phyloP scores from a whole-genome alignment of 2,329 filamentous ascomycete species.

The Ophiostoma piceae region DNA sequence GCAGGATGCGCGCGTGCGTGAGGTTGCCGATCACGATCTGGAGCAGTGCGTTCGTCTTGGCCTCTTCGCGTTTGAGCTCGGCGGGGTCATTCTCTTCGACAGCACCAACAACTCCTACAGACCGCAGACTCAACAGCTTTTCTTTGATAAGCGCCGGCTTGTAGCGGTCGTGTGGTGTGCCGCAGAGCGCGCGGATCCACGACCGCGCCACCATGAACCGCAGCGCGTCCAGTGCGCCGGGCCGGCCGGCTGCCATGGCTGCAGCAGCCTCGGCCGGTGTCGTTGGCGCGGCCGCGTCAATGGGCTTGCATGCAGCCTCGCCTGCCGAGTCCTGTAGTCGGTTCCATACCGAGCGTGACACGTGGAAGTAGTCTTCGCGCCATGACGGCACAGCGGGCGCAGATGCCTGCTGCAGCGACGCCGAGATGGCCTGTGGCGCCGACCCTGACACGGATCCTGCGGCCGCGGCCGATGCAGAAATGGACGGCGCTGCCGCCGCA shows the following conservation, averaged over 20 bases:
- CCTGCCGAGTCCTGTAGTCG: constrained; percentile 52
- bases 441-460: not conserved
- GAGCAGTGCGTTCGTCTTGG: constrained; percentile 42
- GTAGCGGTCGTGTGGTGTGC: constrained; percentile 48
- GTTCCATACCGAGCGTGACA: constrained; percentile 50
- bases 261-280: constrained; percentile 19
- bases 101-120: constrained; percentile 27
- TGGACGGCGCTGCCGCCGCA: constrained; percentile 13
- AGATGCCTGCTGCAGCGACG: constrained; percentile 27
- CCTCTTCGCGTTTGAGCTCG: constrained; percentile 27
- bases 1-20: constrained; percentile 50
- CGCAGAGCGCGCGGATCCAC: constrained; percentile 56
- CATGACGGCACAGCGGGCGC: constrained; percentile 37
- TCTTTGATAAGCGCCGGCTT: constrained; percentile 44
- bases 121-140: constrained; percentile 46
- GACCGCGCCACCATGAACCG: constrained; percentile 25
- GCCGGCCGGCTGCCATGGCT: not conserved
- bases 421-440: constrained; percentile 17
- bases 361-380: constrained; percentile 54
- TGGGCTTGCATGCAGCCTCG: constrained; percentile 40
- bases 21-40: constrained; percentile 46
- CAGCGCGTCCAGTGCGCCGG: not conserved
- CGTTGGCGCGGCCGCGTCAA: constrained; percentile 26
- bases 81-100: not conserved
- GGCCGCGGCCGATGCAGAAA: constrained; percentile 21